phyloP scores from a whole-genome alignment of 2,329 filamentous ascomycete genomes.

The Elsinoe ampelina region DNA sequence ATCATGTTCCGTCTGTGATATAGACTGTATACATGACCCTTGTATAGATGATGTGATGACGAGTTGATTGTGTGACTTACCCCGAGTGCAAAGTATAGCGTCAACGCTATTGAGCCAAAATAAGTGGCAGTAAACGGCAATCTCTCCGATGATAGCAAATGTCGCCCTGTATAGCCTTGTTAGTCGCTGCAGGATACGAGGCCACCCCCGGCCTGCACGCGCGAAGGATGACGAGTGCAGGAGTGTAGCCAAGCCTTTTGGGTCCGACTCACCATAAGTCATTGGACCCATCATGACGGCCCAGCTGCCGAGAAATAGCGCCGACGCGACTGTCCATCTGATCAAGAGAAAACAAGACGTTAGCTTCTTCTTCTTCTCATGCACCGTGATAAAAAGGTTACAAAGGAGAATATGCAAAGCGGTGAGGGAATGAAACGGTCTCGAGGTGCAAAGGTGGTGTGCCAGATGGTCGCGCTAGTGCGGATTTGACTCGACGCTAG shows the following conservation, averaged over 20 bases:
- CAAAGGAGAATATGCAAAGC: constrained; percentile 13
- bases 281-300: constrained; percentile 87
- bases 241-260: constrained; percentile 7
- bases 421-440: constrained; percentile 3
- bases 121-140: constrained; percentile 90
- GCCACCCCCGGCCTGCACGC: neutral
- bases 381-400: neutral
- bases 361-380: constrained; percentile 24
- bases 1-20: neutral
- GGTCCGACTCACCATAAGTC: constrained; percentile 51
- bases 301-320: constrained; percentile 85
- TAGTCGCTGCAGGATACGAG: neutral
- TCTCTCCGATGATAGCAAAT: constrained; percentile 74
- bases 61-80: constrained; percentile 49
- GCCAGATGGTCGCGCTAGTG: constrained; percentile 13
- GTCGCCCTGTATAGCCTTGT: constrained; percentile 44
- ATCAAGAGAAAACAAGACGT: constrained; percentile 23
- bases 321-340: constrained; percentile 91
- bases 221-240: constrained; percentile 5
- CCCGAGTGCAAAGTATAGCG: constrained; percentile 83
- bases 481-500: constrained; percentile 16
- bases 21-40: neutral
- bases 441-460: constrained; percentile 11
- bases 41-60: neutral
- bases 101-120: constrained; percentile 84